Base-by-base conservation (phyloP, 1,284 basidiomycete species). In the Ceratobasidium theobromae region DNA sequence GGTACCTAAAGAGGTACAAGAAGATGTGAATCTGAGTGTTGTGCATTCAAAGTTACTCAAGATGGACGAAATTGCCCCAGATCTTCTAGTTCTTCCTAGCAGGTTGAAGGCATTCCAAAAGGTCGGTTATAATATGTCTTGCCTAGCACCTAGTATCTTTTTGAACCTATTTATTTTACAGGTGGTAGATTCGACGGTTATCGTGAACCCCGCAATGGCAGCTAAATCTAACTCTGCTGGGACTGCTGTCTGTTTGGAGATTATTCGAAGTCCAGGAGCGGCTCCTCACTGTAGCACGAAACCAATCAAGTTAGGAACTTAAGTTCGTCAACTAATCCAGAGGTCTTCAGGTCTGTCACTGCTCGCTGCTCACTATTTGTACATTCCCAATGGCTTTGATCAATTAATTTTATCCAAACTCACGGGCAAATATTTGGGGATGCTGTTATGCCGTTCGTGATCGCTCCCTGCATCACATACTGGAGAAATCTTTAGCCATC, bases 21-120 rank as follows among this genome's bases (percentile, higher is more conserved):
- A 83, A 35, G 92, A 94, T 72, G 85, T 97, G 60, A 95, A 95
- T 72, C 81, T 98, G 28, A 93, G 96, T 73, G 81, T 95, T 14
- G 87, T 88, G 21, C 94, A 96, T 76, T 81, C 79, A 16, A 80
- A 82, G 11, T 77, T 77, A 5, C 75, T 87, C 18, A 80, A 79
- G 21, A 74, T 74, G 2, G 76, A 77, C 0, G 69, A 53, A 18
- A 21, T 57, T 1, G 53, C 66, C 25, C 69, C 69, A 33, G 68
- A 70, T 40, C 32, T 70, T 2, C 27, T 70, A 1, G 41, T 70
- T 8, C 25, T 69, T 14, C 69, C 69, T 4, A 70, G 69, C 46
- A 64, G 60, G 30, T 28, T 70, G 41, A 70, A 70, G 33, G 62
- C 67, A 32, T 69, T 69, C 66, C 49, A 70, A 8, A 68, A 68